Percentiles rank a stretch among this genome's conserved stretches.
Conservation (phyloP, 169 alveolate species). For the Cryptosporidium viatorum region DNA sequence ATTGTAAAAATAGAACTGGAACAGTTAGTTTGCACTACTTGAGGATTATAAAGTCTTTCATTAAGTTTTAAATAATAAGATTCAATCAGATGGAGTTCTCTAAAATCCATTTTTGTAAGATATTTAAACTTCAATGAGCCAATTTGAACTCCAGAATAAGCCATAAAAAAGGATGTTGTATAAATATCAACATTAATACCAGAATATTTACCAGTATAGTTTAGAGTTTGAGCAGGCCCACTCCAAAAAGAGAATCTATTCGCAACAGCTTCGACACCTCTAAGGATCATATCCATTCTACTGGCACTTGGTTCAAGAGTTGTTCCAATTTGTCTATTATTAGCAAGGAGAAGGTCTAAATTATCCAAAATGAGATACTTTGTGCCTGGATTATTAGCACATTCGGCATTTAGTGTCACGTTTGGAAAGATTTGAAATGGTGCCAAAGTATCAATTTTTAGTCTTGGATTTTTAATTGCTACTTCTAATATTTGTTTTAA, state of each 20-base stretch:
- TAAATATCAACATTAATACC: background rate
- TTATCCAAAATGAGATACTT: constrained; percentile 36
- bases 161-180: constrained; percentile 40
- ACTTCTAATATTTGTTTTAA: constrained; percentile 24
- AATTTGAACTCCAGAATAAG: constrained; percentile 39
- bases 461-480: constrained; percentile 14
- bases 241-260: constrained; percentile 71
- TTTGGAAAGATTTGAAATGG: constrained; percentile 46
- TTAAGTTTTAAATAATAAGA: constrained; percentile 39
- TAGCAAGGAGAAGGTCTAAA: constrained; percentile 49
- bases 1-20: constrained; percentile 46
- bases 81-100: constrained; percentile 35
- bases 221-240: constrained; percentile 33
- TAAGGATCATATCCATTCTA: constrained; percentile 33
- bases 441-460: constrained; percentile 44
- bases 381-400: constrained; percentile 63
- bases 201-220: constrained; percentile 41
- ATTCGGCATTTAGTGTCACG: constrained; percentile 57
- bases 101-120: constrained; percentile 53
- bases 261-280: constrained; percentile 68
- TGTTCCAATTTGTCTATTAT: constrained; percentile 29
- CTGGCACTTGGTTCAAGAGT: constrained; percentile 43
- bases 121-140: constrained; percentile 42
- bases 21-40: constrained; percentile 44
- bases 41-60: constrained; percentile 37